These are phyloP conservation scores for Penicillium sp. DNA, from an alignment of 2,329 filamentous ascomycete genomes.

Conservation along the genomic window DNA sequence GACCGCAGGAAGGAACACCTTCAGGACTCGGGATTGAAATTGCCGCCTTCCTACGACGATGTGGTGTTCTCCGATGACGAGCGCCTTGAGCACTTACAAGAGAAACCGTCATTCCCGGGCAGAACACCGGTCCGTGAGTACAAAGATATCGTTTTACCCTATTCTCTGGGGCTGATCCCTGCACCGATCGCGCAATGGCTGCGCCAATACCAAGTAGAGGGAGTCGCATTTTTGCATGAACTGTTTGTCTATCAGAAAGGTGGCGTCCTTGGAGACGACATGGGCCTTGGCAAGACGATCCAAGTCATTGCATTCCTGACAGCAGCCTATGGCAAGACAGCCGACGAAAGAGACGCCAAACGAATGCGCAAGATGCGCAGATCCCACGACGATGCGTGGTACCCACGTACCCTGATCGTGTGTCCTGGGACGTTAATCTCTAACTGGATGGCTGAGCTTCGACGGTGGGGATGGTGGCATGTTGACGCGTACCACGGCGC, in stretches of 20 bases:
- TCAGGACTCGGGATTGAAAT: slow-evolving; percentile 62
- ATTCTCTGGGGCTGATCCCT: slow-evolving; percentile 76
- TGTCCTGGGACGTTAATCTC: slow-evolving; percentile 83
- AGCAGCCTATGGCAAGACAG: slow-evolving; percentile 89
- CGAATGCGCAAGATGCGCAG: slow-evolving; percentile 81
- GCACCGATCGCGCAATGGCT: slow-evolving; percentile 87
- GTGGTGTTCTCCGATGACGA: slow-evolving; percentile 72
- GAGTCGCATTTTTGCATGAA: slow-evolving; percentile 77
- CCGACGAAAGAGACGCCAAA: slow-evolving; percentile 76
- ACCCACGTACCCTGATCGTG: slow-evolving; percentile 75
- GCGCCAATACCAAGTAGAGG: slow-evolving; percentile 83
- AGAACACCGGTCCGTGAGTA: slow-evolving; percentile 63
- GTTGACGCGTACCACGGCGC: slow-evolving; percentile 75
- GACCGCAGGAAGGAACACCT: slow-evolving; percentile 57
- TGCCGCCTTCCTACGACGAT: slow-evolving; percentile 72
- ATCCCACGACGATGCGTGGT: slow-evolving; percentile 59
- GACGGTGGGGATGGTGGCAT: slow-evolving; percentile 95
- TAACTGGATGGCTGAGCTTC: slow-evolving; percentile 85
- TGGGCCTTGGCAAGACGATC: slow-evolving; percentile 95
- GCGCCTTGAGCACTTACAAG: slow-evolving; percentile 54
- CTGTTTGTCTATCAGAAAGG: slow-evolving; percentile 88
- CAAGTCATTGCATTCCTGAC: slow-evolving; percentile 91
- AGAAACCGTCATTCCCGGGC: slow-evolving; percentile 64
- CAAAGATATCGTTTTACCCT: slow-evolving; percentile 67
- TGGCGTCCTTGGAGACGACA: slow-evolving; percentile 88